Conservation (phyloP, 148 eudicot species). For the Oxyria digyna region DNA sequence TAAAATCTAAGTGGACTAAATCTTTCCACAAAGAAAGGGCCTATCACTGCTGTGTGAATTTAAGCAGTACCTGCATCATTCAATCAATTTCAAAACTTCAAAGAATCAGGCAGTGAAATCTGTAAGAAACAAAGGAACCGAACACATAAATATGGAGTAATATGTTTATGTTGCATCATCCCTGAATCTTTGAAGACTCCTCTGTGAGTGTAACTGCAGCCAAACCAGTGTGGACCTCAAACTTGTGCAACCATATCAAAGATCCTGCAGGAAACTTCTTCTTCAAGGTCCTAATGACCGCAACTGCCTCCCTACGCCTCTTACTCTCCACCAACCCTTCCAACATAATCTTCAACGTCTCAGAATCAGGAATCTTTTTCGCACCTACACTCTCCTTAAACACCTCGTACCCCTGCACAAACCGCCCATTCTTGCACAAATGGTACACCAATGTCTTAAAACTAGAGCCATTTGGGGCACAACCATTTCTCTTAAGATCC, state of each 20-base stretch:
- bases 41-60: too few relatives aligned
- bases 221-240: slow-evolving; percentile 59
- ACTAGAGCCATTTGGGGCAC: slow-evolving; percentile 54
- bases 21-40: too few relatives aligned
- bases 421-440: slow-evolving; percentile 44
- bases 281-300: slow-evolving; percentile 50
- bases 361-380: slow-evolving; percentile 68
- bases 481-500: slow-evolving; percentile 38
- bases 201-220: slow-evolving; percentile 6
- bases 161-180: not conserved
- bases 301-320: slow-evolving; percentile 42
- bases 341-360: slow-evolving; percentile 51
- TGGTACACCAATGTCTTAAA: slow-evolving; percentile 58
- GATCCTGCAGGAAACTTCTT: slow-evolving; percentile 61
- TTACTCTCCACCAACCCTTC: slow-evolving; percentile 49
- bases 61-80: not conserved
- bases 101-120: not conserved
- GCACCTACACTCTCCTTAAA: slow-evolving; percentile 58
- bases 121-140: not conserved
- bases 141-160: not conserved
- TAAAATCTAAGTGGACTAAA: too few relatives aligned
- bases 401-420: slow-evolving; percentile 47
- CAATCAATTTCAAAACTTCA: not conserved
- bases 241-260: slow-evolving; percentile 45
- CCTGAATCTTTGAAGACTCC: slow-evolving; percentile 14